Evolutionary conservation across 1,284 basidiomycete species (phyloP).

Genomic region (Rugosomyces carneus): DNA sequence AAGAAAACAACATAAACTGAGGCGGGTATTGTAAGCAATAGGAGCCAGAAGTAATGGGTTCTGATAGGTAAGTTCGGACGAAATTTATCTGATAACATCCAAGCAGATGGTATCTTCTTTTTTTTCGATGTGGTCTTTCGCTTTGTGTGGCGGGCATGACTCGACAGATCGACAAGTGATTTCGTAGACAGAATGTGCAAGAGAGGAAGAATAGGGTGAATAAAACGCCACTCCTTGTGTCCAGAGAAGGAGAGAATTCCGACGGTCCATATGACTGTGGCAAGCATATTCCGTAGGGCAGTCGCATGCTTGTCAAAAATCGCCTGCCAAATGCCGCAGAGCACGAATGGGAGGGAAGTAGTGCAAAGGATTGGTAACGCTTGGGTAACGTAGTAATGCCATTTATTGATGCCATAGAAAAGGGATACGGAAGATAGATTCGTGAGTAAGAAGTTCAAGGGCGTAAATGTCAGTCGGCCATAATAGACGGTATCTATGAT

Average conservation of each 20-base stretch:
- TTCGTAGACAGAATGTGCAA: constrained; percentile 77
- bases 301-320: constrained; percentile 24
- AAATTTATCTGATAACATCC: constrained; percentile 8
- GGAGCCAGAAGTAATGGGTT: constrained; percentile 31
- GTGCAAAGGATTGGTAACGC: constrained; percentile 79
- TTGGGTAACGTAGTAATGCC: constrained; percentile 89
- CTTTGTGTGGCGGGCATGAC: constrained; percentile 9
- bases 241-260: constrained; percentile 71
- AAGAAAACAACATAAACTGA: constrained; percentile 64
- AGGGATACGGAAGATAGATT: constrained; percentile 81
- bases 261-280: constrained; percentile 59
- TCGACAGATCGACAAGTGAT: constrained; percentile 51
- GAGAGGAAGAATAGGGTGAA: constrained; percentile 89
- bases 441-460: constrained; percentile 75
- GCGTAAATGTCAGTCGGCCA: constrained; percentile 62
- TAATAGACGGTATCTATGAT: constrained; percentile 70
- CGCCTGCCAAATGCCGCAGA: constrained; percentile 50
- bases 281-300: constrained; percentile 42
- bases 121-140: constrained; percentile 10
- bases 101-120: background rate
- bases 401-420: constrained; percentile 89
- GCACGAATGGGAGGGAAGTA: constrained; percentile 66
- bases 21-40: constrained; percentile 52
- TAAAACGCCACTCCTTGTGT: constrained; percentile 96
- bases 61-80: constrained; percentile 25